Evolutionary conservation across 129 eudicot species (phyloP).

Genomic region (Oenanthe sinensis): DNA sequence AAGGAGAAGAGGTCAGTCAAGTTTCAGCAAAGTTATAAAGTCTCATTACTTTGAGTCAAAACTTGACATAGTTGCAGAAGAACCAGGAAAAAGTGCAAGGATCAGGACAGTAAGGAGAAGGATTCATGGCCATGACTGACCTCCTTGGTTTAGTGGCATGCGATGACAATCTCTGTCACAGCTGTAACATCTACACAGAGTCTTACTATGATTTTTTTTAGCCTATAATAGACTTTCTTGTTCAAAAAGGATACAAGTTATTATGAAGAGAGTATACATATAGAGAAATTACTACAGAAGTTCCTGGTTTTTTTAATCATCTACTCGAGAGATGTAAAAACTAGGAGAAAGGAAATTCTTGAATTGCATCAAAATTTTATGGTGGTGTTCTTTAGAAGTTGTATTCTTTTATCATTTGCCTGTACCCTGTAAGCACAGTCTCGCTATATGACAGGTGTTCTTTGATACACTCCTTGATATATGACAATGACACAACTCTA

Average conservation of each 20-base stretch:
- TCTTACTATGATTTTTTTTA: neutral
- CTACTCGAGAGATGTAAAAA: neutral
- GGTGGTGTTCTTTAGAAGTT: neutral
- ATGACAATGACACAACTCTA: no score
- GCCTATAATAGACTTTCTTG: neutral
- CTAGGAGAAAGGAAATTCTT: neutral
- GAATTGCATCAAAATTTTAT: neutral
- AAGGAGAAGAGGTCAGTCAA: neutral
- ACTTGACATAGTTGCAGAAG: neutral
- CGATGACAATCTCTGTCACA: neutral
- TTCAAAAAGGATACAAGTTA: neutral
- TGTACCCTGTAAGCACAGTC: neutral
- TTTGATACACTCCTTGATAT: no score
- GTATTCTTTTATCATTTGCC: neutral
- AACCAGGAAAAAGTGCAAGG: neutral
- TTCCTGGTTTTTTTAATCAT: neutral
- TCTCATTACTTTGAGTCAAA: neutral
- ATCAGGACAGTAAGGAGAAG: neutral
- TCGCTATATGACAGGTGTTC: neutral
- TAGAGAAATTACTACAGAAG: neutral
- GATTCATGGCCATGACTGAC: neutral
- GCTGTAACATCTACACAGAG: neutral
- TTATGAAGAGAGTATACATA: neutral
- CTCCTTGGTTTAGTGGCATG: neutral
- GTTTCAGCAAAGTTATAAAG: neutral